Evolutionary conservation across 2,329 filamentous ascomycete genomes (phyloP), one percentile per base, ranked within the genome.

Genomic region (Pyrenophora seminiperda): DNA sequence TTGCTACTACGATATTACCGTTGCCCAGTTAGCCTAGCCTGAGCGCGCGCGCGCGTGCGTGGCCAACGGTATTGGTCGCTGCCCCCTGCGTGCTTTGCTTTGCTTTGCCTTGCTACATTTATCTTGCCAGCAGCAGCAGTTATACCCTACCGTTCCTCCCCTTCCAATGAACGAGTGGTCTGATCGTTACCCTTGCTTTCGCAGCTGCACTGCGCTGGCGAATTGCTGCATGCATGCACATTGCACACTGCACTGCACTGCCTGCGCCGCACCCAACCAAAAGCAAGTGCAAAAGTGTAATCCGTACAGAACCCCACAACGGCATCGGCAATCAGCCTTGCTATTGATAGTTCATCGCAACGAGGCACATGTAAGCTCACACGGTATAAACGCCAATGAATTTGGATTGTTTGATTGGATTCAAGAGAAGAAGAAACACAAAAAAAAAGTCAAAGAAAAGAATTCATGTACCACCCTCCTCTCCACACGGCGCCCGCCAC

Each of bases 131-230:
- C n/a, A n/a, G n/a, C n/a, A n/a, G n/a, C n/a, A n/a, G n/a, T n/a
- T n/a, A n/a, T n/a, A n/a, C n/a, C n/a, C n/a, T n/a, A n/a, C n/a
- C n/a, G n/a, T n/a, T n/a, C n/a, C n/a, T n/a, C 5, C 15, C 2
- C 32, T n/a, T n/a, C 41, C 38, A 33, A 41, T 44, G 45, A 53
- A 53, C 50, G 15, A 43, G 30, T 53, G 50, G 50, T 49, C 50
- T 34, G 41, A 49, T 40, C 39, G 17, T 43, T n/a, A n/a, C n/a
- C 31, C 44, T 14, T 27, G 11, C 27, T 17, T 6, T 10, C 9
- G 24, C 29, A 13, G 18, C 11, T 34, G 30, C 40, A n/a, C 19
- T 20, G n/a, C 15, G 19, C 46, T 44, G 34, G 47, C 34, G 36
- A 30, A 34, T 39, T 13, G 41, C 30, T 43, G 45, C 36, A 43